These are phyloP conservation scores for Wallemia hederae DNA, from an alignment of 1,284 basidiomycete genomes.

Conservation along the genomic window DNA sequence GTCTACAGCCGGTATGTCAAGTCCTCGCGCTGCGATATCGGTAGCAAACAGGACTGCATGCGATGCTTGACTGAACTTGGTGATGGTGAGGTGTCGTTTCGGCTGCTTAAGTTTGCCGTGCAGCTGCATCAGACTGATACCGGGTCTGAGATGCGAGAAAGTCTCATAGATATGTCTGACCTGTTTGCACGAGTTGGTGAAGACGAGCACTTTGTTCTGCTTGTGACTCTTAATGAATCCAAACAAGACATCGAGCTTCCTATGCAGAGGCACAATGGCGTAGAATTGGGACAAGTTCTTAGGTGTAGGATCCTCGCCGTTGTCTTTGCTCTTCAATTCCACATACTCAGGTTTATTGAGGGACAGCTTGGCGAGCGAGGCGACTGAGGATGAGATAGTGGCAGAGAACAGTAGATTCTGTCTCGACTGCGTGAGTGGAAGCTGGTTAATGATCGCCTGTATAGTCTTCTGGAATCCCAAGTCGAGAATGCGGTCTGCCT, in stretches of 20 bases:
- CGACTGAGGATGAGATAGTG: slow-evolving; percentile 73
- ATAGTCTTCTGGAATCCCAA: slow-evolving; percentile 80
- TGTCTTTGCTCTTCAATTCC: slow-evolving; percentile 23
- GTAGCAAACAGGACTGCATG: slow-evolving; percentile 70
- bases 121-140: slow-evolving; percentile 61
- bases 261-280: slow-evolving; percentile 48
- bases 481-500: slow-evolving; percentile 85
- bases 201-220: slow-evolving; percentile 72
- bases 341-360: slow-evolving; percentile 57
- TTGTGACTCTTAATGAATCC: slow-evolving; percentile 85
- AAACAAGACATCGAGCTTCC: slow-evolving; percentile 76
- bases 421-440: slow-evolving; percentile 34
- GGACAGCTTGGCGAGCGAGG: slow-evolving; percentile 65
- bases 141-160: slow-evolving; percentile 82
- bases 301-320: slow-evolving; percentile 21
- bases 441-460: slow-evolving; percentile 64
- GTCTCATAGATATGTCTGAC: slow-evolving; percentile 91
- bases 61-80: slow-evolving; percentile 45
- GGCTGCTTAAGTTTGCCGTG: slow-evolving; percentile 95
- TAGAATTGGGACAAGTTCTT: slow-evolving; percentile 71
- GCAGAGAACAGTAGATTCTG: slow-evolving; percentile 92
- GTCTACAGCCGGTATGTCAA: slow-evolving; percentile 88
- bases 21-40: slow-evolving; percentile 85
- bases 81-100: slow-evolving; percentile 51
- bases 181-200: slow-evolving; percentile 86